Conservation (phyloP, 192 early-diverging fungal species). For the Bifiguratus adelaidae region DNA sequence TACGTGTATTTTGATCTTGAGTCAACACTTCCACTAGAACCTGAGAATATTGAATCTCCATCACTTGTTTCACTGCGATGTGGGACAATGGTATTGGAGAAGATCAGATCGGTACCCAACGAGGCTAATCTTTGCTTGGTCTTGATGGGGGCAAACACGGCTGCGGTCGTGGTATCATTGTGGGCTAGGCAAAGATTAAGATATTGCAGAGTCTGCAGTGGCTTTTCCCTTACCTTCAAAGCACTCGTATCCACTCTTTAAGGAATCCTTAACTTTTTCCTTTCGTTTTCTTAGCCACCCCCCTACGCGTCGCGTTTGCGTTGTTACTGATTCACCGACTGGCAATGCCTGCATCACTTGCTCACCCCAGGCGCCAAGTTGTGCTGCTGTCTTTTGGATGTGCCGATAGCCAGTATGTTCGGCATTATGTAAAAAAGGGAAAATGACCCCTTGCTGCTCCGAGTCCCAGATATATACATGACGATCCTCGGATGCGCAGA, state of each 20-base stretch:
- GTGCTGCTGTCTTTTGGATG: too few species aligned
- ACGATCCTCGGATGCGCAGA: conserved; percentile 74
- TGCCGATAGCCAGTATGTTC: too few species aligned
- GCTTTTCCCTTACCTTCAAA: conserved; percentile 19
- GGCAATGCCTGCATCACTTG: too few species aligned
- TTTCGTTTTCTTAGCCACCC: too few species aligned
- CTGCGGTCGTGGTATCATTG: conserved; percentile 38
- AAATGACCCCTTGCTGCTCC: conserved; percentile 16
- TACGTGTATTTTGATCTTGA: conserved; percentile 25
- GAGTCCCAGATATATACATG: conserved; percentile 67
- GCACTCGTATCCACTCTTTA: conserved; percentile 12
- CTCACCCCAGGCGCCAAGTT: too few species aligned
- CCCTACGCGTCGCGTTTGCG: too few species aligned
- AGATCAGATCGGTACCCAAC: conserved; percentile 27
- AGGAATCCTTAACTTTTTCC: too few species aligned
- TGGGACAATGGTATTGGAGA: conserved; percentile 23
- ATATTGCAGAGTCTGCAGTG: neutral
- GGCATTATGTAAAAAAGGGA: too few species aligned
- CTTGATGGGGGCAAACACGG: conserved; percentile 51
- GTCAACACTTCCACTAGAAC: too few species aligned
- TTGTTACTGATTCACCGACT: too few species aligned
- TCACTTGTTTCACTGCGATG: too few species aligned
- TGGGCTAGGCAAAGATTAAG: conserved; percentile 22
- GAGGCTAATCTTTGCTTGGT: conserved; percentile 47
- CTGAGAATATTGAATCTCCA: too few species aligned